Conservation (phyloP, 1,139 yeast genomes). For the Pichia sp. region DNA sequence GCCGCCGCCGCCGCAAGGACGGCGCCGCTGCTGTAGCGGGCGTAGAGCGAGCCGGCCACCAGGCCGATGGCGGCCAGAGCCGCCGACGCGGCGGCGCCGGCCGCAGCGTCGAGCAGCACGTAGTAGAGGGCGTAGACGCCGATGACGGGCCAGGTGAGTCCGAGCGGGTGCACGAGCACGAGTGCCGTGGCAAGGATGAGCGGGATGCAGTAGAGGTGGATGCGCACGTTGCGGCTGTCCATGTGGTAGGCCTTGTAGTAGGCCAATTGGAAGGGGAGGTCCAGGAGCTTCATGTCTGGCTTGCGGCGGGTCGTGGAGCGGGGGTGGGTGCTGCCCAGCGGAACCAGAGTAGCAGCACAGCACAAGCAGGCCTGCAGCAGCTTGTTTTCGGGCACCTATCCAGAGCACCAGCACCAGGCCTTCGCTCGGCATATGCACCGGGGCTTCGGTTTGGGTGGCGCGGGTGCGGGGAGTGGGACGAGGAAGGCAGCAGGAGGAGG, state of each 20-base stretch:
- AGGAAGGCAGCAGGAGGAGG: neutral
- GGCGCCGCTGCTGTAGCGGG: slow-evolving; percentile 5
- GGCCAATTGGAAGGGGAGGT: slow-evolving; percentile 63
- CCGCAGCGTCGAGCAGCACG: slow-evolving; percentile 41
- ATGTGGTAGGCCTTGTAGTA: slow-evolving; percentile 80
- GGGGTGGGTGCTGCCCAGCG: neutral
- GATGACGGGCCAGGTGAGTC: slow-evolving; percentile 22
- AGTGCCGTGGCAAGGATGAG: slow-evolving; percentile 58
- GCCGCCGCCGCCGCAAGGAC: slow-evolving; percentile 32
- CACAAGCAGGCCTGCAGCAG: neutral
- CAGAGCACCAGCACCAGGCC: too few species aligned
- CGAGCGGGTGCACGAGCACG: slow-evolving; percentile 35
- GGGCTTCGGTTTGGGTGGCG: neutral
- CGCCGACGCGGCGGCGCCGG: slow-evolving; percentile 38
- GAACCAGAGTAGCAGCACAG: too few species aligned
- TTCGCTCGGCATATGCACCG: neutral
- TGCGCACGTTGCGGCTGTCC: slow-evolving; percentile 53
- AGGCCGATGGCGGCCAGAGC: slow-evolving; percentile 27
- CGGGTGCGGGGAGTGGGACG: neutral
- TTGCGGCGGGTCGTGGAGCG: neutral
- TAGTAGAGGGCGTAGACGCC: slow-evolving; percentile 42
- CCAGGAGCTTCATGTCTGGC: slow-evolving; percentile 32
- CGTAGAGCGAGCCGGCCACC: slow-evolving; percentile 14
- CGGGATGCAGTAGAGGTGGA: slow-evolving; percentile 81
- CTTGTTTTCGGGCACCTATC: too few species aligned